Percentiles rank a stretch among this genome's conserved stretches.
Evolutionary conservation across 345 rosid genomes (phyloP).

Genomic region (Trapa bicornis): DNA sequence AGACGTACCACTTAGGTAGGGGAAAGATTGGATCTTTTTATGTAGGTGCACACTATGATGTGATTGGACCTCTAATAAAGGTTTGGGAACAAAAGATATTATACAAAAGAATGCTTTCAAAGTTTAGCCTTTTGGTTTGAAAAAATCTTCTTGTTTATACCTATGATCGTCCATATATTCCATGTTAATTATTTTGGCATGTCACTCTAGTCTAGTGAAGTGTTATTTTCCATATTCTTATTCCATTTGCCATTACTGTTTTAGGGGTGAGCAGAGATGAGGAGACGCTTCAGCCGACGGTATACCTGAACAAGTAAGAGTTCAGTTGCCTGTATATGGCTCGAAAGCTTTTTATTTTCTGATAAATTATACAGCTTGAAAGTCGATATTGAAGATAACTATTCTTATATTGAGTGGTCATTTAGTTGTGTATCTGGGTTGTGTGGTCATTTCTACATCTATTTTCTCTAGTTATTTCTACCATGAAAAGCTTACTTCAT

Average conservation of each 20-base stretch:
- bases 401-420: background rate
- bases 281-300: conserved; percentile 71
- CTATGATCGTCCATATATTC: background rate
- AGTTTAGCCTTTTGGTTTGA: background rate
- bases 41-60: background rate
- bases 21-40: conserved; percentile 2
- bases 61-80: background rate
- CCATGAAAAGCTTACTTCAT: background rate
- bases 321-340: background rate
- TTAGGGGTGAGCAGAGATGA: conserved; percentile 70
- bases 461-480: background rate
- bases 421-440: background rate
- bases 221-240: background rate
- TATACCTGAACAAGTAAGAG: conserved; percentile 79
- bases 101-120: background rate
- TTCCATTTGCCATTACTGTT: background rate
- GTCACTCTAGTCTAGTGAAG: background rate
- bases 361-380: background rate
- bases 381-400: background rate
- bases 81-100: background rate
- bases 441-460: background rate
- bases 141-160: background rate
- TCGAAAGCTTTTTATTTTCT: background rate
- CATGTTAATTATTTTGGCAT: background rate
- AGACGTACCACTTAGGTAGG: conserved; percentile 75